These are phyloP conservation scores for Eucalyptus erythrocorys DNA, from an alignment of 345 rosid species.

Conservation along the genomic window DNA sequence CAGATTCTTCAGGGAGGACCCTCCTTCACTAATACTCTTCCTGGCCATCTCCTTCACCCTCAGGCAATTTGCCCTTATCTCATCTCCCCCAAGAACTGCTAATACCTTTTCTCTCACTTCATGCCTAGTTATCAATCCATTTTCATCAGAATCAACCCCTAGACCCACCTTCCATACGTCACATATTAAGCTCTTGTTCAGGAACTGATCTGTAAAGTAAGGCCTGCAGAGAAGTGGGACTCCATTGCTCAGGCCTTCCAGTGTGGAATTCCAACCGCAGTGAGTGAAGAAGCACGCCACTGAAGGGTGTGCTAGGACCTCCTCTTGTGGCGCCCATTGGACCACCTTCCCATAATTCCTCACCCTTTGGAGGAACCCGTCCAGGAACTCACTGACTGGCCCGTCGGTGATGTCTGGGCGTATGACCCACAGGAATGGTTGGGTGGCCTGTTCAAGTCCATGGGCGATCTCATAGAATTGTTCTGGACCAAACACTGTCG, in stretches of 20 bases:
- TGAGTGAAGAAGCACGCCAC: conserved; percentile 16
- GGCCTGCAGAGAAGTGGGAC: conserved; percentile 29
- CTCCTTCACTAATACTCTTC: conserved; percentile 3
- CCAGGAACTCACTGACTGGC: neutral
- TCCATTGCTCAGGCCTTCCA: conserved; percentile 8
- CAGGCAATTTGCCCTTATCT: neutral
- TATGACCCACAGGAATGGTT: conserved; percentile 24
- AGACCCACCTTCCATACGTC: neutral
- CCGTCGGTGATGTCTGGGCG: neutral
- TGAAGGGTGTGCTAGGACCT: conserved; percentile 8
- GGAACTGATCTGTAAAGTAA: conserved; percentile 6
- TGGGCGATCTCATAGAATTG: conserved; percentile 28
- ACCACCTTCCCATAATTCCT: neutral
- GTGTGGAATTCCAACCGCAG: conserved; percentile 8
- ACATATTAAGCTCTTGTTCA: conserved; percentile 7
- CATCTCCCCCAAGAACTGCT: neutral
- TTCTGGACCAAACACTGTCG: neutral
- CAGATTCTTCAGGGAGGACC: conserved; percentile 2
- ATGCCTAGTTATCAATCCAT: neutral
- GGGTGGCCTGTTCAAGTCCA: conserved; percentile 7
- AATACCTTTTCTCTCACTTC: conserved; percentile 5
- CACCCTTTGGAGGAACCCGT: conserved; percentile 1
- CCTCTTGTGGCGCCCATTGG: conserved; percentile 13
- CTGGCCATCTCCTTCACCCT: conserved; percentile 8
- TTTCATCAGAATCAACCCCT: neutral